Percentiles rank a stretch among this genome's conserved stretches.
These are phyloP conservation scores for Dissophora ornata DNA, from an alignment of 192 early-diverging fungal species.

Conservation along the genomic window DNA sequence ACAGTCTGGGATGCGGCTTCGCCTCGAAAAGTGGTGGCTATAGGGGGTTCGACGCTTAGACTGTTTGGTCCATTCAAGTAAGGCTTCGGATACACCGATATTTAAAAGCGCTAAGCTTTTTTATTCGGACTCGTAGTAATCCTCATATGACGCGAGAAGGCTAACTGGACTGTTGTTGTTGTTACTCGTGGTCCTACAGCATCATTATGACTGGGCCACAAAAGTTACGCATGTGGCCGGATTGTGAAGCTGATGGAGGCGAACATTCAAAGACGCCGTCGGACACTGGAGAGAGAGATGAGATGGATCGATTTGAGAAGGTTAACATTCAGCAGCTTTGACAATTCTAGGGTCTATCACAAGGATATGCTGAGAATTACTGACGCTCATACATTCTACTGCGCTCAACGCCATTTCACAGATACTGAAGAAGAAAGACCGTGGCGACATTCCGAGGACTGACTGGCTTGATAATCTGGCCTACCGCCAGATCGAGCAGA, in stretches of 20 bases:
- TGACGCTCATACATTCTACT: background rate
- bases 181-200: constrained; percentile 56
- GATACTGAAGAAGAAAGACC: constrained; percentile 85
- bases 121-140: no score
- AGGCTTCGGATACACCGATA: no score
- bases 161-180: no score
- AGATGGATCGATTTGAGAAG: constrained; percentile 90
- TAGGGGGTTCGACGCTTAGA: constrained; percentile 82
- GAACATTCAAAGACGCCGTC: constrained; percentile 65
- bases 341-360: no score
- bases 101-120: no score
- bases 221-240: constrained; percentile 78
- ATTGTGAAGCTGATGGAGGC: constrained; percentile 72
- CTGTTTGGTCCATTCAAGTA: constrained; percentile 88
- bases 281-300: constrained; percentile 63
- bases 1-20: constrained; percentile 85
- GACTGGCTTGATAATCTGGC: constrained; percentile 95
- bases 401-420: constrained; percentile 12
- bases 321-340: constrained; percentile 42
- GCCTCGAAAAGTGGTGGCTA: constrained; percentile 75
- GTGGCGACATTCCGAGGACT: constrained; percentile 84
- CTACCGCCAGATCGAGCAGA: constrained; percentile 88
- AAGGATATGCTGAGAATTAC: no score
- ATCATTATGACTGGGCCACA: constrained; percentile 89
- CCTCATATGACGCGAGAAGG: no score